These are phyloP conservation scores for Penstemon barbatus DNA, from an alignment of 257 asterid species.

Conservation along the genomic window DNA sequence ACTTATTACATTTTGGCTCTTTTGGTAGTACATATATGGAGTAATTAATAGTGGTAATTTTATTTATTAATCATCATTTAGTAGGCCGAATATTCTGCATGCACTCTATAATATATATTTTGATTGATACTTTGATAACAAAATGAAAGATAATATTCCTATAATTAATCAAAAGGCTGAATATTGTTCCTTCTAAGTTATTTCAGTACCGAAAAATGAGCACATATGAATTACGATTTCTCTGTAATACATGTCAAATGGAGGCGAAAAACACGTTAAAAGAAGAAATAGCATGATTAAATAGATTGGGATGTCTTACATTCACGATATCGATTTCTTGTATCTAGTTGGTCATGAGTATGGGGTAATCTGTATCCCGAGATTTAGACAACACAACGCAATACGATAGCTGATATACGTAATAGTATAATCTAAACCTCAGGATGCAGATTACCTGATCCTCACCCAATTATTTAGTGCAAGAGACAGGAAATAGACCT, in stretches of 20 bases:
- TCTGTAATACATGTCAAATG: no score
- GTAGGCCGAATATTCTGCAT: neutral
- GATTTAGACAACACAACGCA: neutral
- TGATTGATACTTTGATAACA: neutral
- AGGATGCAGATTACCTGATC: constrained; percentile 18
- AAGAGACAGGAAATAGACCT: no score
- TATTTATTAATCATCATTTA: neutral
- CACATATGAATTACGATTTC: no score
- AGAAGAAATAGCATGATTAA: no score
- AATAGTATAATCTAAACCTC: constrained; percentile 5
- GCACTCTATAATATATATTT: constrained; percentile 8
- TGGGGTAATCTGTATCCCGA: constrained; percentile 19
- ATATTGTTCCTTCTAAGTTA: no score
- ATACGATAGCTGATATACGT: no score
- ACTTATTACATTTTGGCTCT: constrained; percentile 10
- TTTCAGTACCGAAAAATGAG: no score
- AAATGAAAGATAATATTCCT: neutral
- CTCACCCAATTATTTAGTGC: neutral
- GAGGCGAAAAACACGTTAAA: no score
- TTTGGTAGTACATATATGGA: neutral
- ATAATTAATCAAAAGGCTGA: neutral
- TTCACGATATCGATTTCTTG: neutral
- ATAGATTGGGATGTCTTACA: no score
- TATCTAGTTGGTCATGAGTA: neutral
- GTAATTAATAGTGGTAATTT: no score